Percentiles rank a stretch among this genome's conserved stretches.
phyloP scores from a whole-genome alignment of 1,284 basidiomycete species.

The Gymnopus androsaceus region DNA sequence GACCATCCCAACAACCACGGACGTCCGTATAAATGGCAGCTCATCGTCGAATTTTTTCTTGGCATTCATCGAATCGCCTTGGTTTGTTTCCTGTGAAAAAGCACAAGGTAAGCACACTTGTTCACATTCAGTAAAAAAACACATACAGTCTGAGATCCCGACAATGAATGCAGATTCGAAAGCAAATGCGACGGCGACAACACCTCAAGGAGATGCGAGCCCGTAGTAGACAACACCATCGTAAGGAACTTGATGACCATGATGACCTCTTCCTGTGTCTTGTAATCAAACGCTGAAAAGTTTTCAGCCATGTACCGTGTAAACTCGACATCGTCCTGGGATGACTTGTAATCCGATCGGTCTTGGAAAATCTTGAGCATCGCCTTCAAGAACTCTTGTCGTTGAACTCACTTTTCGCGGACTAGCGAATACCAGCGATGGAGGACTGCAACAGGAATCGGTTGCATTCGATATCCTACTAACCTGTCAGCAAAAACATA shows the following conservation, averaged over 20 bases:
- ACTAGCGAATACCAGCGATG: constrained; percentile 91
- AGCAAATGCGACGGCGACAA: constrained; percentile 70
- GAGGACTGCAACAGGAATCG: constrained; percentile 70
- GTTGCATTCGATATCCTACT: constrained; percentile 65
- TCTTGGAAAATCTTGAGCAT: constrained; percentile 81
- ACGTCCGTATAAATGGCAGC: constrained; percentile 57
- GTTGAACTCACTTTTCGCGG: constrained; percentile 82
- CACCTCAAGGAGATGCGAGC: constrained; percentile 75
- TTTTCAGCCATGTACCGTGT: constrained; percentile 94
- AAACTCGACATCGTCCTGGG: constrained; percentile 79
- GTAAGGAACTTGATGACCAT: constrained; percentile 84
- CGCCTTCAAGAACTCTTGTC: constrained; percentile 86
- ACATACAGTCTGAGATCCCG: constrained; percentile 15
- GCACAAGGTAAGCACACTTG: neutral
- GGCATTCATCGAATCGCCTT: neutral
- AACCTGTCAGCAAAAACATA: neutral
- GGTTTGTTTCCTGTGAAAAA: neutral
- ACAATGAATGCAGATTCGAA: constrained; percentile 49
- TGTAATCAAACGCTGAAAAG: constrained; percentile 89
- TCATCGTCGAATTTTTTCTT: constrained; percentile 30
- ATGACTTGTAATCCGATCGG: constrained; percentile 44
- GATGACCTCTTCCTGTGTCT: constrained; percentile 90
- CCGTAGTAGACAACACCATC: constrained; percentile 79
- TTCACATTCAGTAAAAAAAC: neutral
- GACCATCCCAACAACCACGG: constrained; percentile 77